These are phyloP conservation scores for Fusarium pseudocircinatum DNA, from an alignment of 2,329 filamentous ascomycete genomes.

Conservation along the genomic window DNA sequence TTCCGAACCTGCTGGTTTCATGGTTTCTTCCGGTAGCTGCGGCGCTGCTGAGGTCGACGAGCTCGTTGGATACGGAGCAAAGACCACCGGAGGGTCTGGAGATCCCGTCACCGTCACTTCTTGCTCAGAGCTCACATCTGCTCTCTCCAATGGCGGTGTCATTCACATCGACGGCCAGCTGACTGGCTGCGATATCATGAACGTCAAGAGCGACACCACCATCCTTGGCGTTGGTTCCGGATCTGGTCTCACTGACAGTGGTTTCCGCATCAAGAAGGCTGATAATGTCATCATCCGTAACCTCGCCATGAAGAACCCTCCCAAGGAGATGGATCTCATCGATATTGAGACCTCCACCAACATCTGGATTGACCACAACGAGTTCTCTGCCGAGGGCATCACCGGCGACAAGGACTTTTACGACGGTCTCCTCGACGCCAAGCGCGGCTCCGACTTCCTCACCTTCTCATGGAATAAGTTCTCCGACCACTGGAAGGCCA, in stretches of 20 bases:
- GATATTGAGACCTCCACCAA: constrained; percentile 55
- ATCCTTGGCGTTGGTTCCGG: constrained; percentile 58
- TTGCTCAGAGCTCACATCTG: constrained; percentile 52
- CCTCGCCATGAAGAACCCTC: constrained; percentile 57
- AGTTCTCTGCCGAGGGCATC: constrained; percentile 60
- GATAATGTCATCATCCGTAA: constrained; percentile 64
- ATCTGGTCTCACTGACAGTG: constrained; percentile 50
- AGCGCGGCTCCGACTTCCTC: constrained; percentile 65
- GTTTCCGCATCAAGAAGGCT: constrained; percentile 55
- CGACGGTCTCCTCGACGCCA: constrained; percentile 68
- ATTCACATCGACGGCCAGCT: constrained; percentile 56
- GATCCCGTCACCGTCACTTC: constrained; percentile 56
- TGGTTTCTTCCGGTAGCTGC: background rate
- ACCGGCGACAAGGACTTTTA: constrained; percentile 69
- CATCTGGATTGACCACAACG: constrained; percentile 67
- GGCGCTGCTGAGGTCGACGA: constrained; percentile 29
- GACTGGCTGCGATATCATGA: constrained; percentile 51
- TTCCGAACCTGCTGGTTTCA: background rate
- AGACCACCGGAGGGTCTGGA: constrained; percentile 58
- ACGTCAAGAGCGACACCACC: constrained; percentile 58
- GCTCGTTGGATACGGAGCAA: constrained; percentile 45
- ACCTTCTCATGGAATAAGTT: constrained; percentile 48
- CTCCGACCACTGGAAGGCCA: constrained; percentile 66
- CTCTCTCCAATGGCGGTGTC: constrained; percentile 52
- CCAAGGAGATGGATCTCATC: constrained; percentile 57